Conservation (phyloP, 2,329 filamentous ascomycete species). For the Bertia moriformis region DNA sequence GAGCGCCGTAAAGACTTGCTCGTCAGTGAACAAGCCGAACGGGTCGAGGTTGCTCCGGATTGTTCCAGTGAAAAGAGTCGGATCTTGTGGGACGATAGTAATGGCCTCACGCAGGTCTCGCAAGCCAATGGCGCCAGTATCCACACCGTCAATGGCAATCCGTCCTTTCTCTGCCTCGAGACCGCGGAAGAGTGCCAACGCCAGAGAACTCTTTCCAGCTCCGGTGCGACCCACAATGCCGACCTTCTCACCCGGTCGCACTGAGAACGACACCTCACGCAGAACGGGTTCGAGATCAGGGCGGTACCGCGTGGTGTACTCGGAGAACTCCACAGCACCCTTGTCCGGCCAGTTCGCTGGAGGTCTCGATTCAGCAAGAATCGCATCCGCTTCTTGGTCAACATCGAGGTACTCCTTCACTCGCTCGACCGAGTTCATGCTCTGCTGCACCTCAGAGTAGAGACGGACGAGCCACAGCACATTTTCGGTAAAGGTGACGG, state of each 20-base stretch:
- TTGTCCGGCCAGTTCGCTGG: conserved; percentile 51
- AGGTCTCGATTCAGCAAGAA: conserved; percentile 48
- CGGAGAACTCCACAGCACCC: conserved; percentile 52
- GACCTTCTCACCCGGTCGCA: conserved; percentile 56
- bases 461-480: conserved; percentile 61
- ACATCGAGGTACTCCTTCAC: conserved; percentile 63
- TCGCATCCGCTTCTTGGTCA: conserved; percentile 52
- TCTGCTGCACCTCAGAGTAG: conserved; percentile 61
- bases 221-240: conserved; percentile 64
- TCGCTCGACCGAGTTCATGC: conserved; percentile 67
- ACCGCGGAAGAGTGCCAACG: conserved; percentile 57
- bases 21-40: conserved; percentile 56
- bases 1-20: conserved; percentile 56
- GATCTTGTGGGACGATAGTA: conserved; percentile 66
- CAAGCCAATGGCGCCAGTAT: conserved; percentile 55
- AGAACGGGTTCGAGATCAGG: conserved; percentile 52
- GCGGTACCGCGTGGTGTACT: conserved; percentile 56
- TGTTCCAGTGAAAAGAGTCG: conserved; percentile 57
- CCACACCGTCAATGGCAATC: conserved; percentile 56
- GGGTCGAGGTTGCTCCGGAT: conserved; percentile 62
- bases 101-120: conserved; percentile 59
- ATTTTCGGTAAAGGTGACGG: conserved; percentile 8
- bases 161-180: conserved; percentile 57
- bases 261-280: conserved; percentile 50
- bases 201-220: conserved; percentile 62